Evolutionary conservation across 2,329 filamentous ascomycete species (phyloP), one percentile per base, ranked within the genome.

Genomic region (Claviceps digitariae): DNA sequence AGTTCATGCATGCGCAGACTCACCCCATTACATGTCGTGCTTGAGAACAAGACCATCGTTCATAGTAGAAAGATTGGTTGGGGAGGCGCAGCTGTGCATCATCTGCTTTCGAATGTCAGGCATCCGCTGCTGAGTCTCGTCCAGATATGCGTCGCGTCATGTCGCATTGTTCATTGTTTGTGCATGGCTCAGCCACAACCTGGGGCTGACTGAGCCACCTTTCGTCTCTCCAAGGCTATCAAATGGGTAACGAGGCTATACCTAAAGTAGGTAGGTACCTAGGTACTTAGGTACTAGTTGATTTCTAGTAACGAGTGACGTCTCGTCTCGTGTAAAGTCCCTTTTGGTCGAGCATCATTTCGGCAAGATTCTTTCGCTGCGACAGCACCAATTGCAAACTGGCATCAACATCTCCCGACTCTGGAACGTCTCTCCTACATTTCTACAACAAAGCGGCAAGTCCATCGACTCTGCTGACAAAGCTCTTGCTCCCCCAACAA

Each of bases 371-470:
- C 12, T 27, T 15, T 51, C 17, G 41, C 21, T 36, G 21, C 21
- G 13, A 29, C 15, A 23, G 40, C 17, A 21, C 21, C 43, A 29
- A 40, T 47, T 23, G 21, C 23, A 6, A 40, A 10, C 23, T 3
- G n/a, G n/a, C 2, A 13, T 17, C 10, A 17, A 8, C 29, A n/a
- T 38, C 31, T 29, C 5, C 10, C 31, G 23, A 27, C 43, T 47
- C 31, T 20, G 20, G 20, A 9, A 38, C 17, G 8, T 21, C 40
- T 38, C 29, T 27, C 25, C 10, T 45, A 8, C 31, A 46, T 6
- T 20, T 17, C 10, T 13, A 20, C 6, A 15, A 15, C 23, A 20
- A 10, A 40, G 38, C 61, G 51, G 54, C 57, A 57, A 57, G 52
- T 51, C 54, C 52, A 54, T 40, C 23, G 9, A 38, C 36, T 34